Evolutionary conservation across 495 filamentous ascomycete genomes (phyloP), one percentile per base, ranked within the genome.

Genomic region (Aspergillus avenaceus): DNA sequence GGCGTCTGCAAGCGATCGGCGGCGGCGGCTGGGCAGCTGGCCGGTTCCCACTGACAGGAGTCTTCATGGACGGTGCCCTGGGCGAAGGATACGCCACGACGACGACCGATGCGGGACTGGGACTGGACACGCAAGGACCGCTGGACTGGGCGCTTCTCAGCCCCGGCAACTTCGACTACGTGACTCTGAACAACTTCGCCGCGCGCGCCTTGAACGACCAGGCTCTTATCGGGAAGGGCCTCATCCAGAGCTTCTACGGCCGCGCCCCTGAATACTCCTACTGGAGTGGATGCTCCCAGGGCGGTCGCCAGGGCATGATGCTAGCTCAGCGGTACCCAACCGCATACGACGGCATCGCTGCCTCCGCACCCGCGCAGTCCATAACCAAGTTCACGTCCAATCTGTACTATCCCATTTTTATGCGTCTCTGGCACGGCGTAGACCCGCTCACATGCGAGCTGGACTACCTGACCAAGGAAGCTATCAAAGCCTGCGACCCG

Each of bases 291-390:
- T 78, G 75, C 55, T 76, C 72, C 16, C 67, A 67, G 29, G 75
- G 73, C 11, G 75, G 75, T 8, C 59, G 68, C 9, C 67, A 77
- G 47, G 73, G 73, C 8, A 60, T 75, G 41, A 70, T 70, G 58
- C 48, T 61, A 1, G 69, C 67, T 7, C 63, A 74, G 44, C 58
- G 64, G 34, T 73, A 64, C 50, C 73, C 73, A 1, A 58, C 53
- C 14, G 62, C 70, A 9, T 77, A 82, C 49, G 82, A 88, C 58
- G 84, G 84, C 19, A 78, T 81, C 11, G 62, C 85, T 14, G 72
- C 74, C 23, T 80, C 78, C 2, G 72, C 78, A 16, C 75, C 65
- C 9, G 63, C 64, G 21, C 38, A 61, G 22, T 66, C 60, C 48
- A 75, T 69, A 54, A 72, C 66, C 28, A 68, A 71, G 25, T 59